Evolutionary conservation across 441 rosid genomes (phyloP), one percentile per base, ranked within the genome.

Genomic region (Erodium texanum): DNA sequence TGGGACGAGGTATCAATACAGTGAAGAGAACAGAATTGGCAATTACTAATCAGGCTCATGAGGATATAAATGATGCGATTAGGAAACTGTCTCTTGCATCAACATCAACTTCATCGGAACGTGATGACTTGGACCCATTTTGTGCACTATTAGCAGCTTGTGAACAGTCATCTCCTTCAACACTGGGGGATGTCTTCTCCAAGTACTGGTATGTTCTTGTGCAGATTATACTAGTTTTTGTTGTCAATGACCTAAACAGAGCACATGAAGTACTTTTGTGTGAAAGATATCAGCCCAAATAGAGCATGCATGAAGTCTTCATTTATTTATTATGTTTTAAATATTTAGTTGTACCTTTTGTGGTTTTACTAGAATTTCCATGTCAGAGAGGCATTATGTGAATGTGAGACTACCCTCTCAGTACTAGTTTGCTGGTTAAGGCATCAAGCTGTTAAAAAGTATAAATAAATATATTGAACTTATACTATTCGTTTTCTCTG

Each of bases 81-180:
- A 83, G 71, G 77, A 82, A 82, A 71, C 82, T 94, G 54, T 94
- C 97, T 77, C 75, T 89, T 73, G 81, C 85, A 27, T 79, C 96
- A 58, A 82, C 82, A 50, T 65, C 82, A 59, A 59, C 74, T 48
- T 77, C 82, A 43, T 68, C 66, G 14, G 82, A 74, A 64, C 72
- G 70, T 65, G 81, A 86, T 69, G 63, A 73, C 65, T 74, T 77
- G 64, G 81, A 83, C 75, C 82, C 93, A 62, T 83, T 89, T 74
- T 20, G 82, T 79, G 76, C 88, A 54, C 84, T 94, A 7, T 75
- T 91, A 78, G 84, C 84, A n/a, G 76, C 84, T 62, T 94, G 97
- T 77, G 82, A 77, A 65, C 97, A 89, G 79, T 63, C 81, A 52
- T 68, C 73, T 74, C 92, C 99, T 38, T 74, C 82, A 65, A 82